phyloP scores from a whole-genome alignment of 176 grass and related monocot genomes.

The Hyparrhenia diplandra region DNA sequence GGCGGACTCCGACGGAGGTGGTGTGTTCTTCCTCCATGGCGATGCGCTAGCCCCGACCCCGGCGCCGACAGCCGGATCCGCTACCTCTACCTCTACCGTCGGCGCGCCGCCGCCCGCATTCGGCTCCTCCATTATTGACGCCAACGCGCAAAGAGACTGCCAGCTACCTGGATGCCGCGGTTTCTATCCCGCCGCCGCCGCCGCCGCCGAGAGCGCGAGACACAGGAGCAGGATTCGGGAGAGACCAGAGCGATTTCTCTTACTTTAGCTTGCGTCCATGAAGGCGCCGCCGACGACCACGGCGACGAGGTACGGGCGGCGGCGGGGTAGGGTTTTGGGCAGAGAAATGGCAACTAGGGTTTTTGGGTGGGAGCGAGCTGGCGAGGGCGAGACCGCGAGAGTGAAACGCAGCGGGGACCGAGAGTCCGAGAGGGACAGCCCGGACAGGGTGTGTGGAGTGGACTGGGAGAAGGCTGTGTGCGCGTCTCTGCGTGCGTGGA shows the following conservation, averaged over 20 bases:
- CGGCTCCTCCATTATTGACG: slow-evolving; percentile 28
- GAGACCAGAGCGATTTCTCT: not conserved
- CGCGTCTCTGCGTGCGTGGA: slow-evolving; percentile 32
- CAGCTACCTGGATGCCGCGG: not conserved
- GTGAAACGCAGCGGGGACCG: not conserved
- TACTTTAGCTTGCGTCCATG: slow-evolving; percentile 23
- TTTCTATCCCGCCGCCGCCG: not conserved
- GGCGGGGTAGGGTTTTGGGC: slow-evolving; percentile 27
- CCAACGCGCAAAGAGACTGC: not conserved
- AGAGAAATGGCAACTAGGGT: slow-evolving; percentile 40
- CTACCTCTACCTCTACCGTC: slow-evolving; percentile 11
- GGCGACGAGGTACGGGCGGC: not conserved
- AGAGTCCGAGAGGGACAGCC: not conserved
- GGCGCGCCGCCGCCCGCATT: slow-evolving; percentile 22
- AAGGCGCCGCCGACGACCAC: not conserved
- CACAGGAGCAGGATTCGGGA: not conserved
- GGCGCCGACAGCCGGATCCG: slow-evolving; percentile 23
- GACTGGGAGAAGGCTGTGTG: not conserved
- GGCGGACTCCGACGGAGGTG: not conserved
- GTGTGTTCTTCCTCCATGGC: slow-evolving; percentile 47
- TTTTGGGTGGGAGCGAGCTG: slow-evolving; percentile 10
- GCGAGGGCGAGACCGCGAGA: not conserved
- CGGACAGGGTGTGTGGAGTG: not conserved
- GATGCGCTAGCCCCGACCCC: not conserved
- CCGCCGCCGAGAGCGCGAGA: not conserved